phyloP scores from a whole-genome alignment of 2,329 filamentous ascomycete species.

The Esteya vermicola region DNA sequence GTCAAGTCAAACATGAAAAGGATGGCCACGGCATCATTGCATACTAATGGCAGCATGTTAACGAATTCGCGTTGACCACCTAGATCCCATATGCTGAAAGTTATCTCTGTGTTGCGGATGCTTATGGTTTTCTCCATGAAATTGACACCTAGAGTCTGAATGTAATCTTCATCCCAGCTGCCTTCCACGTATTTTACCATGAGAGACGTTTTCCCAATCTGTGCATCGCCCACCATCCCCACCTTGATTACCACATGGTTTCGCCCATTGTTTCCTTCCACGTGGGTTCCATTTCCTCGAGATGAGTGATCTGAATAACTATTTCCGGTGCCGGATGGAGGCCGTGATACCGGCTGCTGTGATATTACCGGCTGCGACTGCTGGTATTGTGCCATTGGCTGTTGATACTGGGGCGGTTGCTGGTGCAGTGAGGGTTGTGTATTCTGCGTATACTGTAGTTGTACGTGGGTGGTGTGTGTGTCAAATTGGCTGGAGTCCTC shows the following conservation, averaged over 20 bases:
- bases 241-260: conserved; percentile 95
- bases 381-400: conserved; percentile 5
- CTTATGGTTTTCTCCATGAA: conserved; percentile 99
- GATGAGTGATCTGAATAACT: conserved; percentile 30
- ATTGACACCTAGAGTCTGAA: conserved; percentile 95
- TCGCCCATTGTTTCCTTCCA: conserved; percentile 30
- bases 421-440: conserved; percentile 1
- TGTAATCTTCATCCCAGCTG: conserved; percentile 99
- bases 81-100: conserved; percentile 98
- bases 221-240: conserved; percentile 97
- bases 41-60: conserved; percentile 98
- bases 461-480: conserved; percentile 5
- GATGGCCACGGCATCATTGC: conserved; percentile 96
- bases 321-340: conserved; percentile 29
- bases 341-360: conserved; percentile 33
- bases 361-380: conserved; percentile 5
- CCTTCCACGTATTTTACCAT: conserved; percentile 99
- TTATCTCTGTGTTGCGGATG: conserved; percentile 98
- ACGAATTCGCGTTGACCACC: conserved; percentile 97
- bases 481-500: conserved; percentile 5
- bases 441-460: not conserved
- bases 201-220: conserved; percentile 96
- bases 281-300: conserved; percentile 23
- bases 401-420: conserved; percentile 7
- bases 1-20: conserved; percentile 99